These are phyloP conservation scores for Ceratobasidium sp. DNA, from an alignment of 1,284 basidiomycete genomes.

Conservation along the genomic window DNA sequence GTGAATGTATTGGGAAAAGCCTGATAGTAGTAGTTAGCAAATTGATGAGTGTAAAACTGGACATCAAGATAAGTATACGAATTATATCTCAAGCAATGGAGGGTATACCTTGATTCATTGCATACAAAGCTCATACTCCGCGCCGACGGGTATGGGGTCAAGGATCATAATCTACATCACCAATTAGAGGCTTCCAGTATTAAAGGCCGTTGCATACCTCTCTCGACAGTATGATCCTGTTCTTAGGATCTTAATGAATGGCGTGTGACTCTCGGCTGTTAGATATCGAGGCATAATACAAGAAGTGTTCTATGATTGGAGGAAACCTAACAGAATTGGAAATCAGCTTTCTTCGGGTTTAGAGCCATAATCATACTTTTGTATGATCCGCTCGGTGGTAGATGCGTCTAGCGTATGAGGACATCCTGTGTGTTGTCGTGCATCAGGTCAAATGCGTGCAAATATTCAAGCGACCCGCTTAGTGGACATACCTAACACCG, in stretches of 20 bases:
- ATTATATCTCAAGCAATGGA: no score
- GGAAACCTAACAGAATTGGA: background rate
- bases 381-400: no score
- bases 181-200: background rate
- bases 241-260: background rate
- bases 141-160: background rate
- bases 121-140: background rate
- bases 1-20: conserved; percentile 8
- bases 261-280: background rate
- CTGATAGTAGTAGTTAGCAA: background rate
- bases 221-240: conserved; percentile 3
- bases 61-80: background rate
- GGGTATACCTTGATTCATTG: background rate
- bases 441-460: no score
- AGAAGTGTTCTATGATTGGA: background rate
- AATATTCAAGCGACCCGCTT: no score
- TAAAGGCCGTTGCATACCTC: background rate
- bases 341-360: no score
- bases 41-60: background rate
- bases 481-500: no score
- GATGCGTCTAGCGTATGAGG: no score
- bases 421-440: no score
- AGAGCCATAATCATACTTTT: no score
- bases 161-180: background rate
- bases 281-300: conserved; percentile 5